Base-by-base conservation (phyloP, 2,329 filamentous ascomycete genomes). In the Magnaporthales sp. region DNA sequence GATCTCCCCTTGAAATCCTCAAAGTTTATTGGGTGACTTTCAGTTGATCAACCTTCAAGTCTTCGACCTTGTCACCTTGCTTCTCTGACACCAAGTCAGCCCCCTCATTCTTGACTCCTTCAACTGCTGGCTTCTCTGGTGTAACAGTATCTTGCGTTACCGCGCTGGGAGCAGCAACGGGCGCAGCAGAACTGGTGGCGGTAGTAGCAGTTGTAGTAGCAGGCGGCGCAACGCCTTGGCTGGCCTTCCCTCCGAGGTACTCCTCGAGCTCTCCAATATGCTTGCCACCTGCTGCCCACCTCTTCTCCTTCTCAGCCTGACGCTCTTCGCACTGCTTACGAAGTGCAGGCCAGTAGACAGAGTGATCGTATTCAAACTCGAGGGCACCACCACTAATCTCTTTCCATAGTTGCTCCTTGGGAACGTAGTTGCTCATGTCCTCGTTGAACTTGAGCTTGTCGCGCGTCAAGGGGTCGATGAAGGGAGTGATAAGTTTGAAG, bases 381-480 rank as follows among this genome's bases (percentile, higher is more conserved):
- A 96, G 85, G 15, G 62, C 22, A 64, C 91, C 85, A 67, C 95
- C 94, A 71, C 81, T 83, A 73, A 91, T 88, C 67, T 88, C 83
- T 72, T 88, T 89, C 89, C 92, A 91, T 66, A 99, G 86, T 76
- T 98, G 94, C 73, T 89, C 83, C 8, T 88, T 78, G 5, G 93
- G 93, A 24, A 99, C 90, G 76, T 93, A 92, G 71, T 91, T 82
- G 71, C 84, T 84, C 81, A 97, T 89, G 75, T 96, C 91, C 77
- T 97, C 93, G 81, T 98, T 97, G 84, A 97, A 97, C 81, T 95
- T 96, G 80, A 99, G 89, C 83, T 99, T 99, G 74, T 95, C 89
- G 67, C 91, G 88, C 10, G 95, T 99, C 73, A 93, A 81, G 8
- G 95, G 95, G 78, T 99, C 95, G 79, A 99, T 97, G 79, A 99